phyloP scores from a whole-genome alignment of 352 stramenopile species.

The Globisporangium heterothallicum region DNA sequence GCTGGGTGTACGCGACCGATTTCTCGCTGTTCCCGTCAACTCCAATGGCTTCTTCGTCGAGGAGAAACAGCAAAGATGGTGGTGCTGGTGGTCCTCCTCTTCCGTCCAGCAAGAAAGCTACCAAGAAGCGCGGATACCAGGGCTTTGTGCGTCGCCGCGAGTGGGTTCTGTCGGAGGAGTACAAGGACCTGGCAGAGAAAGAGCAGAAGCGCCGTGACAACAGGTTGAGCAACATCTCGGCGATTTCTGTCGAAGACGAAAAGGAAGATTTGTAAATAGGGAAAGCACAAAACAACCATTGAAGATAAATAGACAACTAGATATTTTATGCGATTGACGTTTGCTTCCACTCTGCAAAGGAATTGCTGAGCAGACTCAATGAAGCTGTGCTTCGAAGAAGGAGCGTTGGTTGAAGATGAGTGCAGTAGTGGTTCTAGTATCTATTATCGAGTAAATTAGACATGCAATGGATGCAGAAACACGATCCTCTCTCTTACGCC shows the following conservation, averaged over 20 bases:
- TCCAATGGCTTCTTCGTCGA: conserved; percentile 15
- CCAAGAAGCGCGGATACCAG: conserved; percentile 47
- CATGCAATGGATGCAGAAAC: no score
- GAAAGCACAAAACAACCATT: neutral
- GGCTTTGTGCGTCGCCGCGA: conserved; percentile 68
- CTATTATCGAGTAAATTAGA: neutral
- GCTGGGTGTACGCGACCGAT: conserved; percentile 83
- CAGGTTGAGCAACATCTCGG: conserved; percentile 33
- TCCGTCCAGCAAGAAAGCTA: conserved; percentile 30
- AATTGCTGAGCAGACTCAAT: no score
- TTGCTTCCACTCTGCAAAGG: no score
- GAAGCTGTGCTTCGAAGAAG: no score
- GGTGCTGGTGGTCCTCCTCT: conserved; percentile 1
- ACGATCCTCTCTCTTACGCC: no score
- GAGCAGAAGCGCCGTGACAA: conserved; percentile 17
- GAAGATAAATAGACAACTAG: conserved; percentile 2
- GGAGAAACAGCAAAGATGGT: conserved; percentile 17
- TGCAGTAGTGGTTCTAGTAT: no score
- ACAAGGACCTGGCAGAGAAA: conserved; percentile 30
- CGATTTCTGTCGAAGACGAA: conserved; percentile 28
- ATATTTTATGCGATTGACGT: neutral
- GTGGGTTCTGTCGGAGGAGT: conserved; percentile 63
- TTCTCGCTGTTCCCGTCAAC: conserved; percentile 75
- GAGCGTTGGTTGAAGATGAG: no score
- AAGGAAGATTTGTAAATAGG: conserved; percentile 17